A percentile compares a stretch with the other conserved stretches of the same genome.
Conservation (phyloP, 768 basidiomycete genomes). For the Candolleomyces aberdarensis region DNA sequence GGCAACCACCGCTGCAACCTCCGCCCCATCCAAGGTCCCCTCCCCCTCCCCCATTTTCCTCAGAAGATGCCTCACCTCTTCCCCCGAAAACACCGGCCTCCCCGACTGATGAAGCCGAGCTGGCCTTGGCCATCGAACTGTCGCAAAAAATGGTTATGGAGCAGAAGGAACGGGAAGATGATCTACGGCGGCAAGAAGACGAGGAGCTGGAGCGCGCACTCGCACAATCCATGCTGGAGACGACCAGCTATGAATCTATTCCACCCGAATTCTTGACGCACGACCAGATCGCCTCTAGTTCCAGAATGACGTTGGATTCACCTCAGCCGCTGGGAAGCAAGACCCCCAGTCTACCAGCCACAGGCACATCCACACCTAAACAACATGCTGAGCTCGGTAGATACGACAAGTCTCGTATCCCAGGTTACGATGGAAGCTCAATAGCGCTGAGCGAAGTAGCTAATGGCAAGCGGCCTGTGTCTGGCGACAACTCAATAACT, state of each 20-base stretch:
- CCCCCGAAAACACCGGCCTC: not conserved
- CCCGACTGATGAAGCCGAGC: constrained; percentile 34
- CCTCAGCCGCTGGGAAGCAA: not conserved
- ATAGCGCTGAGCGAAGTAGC: too few species aligned
- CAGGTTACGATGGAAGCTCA: not conserved
- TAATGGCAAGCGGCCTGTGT: too few species aligned
- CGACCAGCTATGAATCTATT: constrained; percentile 12
- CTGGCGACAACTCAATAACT: too few species aligned
- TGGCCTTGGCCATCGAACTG: constrained; percentile 45
- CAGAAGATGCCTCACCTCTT: not conserved
- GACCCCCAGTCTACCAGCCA: not conserved
- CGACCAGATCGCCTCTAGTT: not conserved
- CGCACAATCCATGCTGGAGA: constrained; percentile 32
- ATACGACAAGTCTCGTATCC: constrained; percentile 19
- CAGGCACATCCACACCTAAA: not conserved
- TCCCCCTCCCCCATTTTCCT: too few species aligned
- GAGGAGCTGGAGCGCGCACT: constrained; percentile 65
- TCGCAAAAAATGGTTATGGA: constrained; percentile 44
- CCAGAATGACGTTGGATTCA: constrained; percentile 6
- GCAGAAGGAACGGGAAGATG: constrained; percentile 28
- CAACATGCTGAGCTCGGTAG: constrained; percentile 13
- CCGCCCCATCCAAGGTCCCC: too few species aligned
- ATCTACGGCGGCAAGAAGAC: constrained; percentile 49
- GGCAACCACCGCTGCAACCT: too few species aligned
- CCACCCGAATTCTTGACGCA: constrained; percentile 9